phyloP scores from a whole-genome alignment of 352 stramenopile species.

The Pythium phragmitis region DNA sequence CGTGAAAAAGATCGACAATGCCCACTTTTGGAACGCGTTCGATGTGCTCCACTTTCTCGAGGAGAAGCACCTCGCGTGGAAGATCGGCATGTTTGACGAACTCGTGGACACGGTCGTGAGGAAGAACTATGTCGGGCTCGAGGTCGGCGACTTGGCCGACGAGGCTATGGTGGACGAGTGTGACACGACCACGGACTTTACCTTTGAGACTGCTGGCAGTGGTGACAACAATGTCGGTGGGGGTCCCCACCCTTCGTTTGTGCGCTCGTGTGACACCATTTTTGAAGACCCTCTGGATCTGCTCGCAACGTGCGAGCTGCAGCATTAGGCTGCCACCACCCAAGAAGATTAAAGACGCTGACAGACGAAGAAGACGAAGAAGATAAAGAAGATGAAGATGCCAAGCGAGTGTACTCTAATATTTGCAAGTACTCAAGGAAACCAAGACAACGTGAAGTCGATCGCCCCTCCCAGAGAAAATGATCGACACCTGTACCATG shows the following conservation, averaged over 20 bases:
- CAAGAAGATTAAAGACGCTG: neutral
- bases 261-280: constrained; percentile 30
- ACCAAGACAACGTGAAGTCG: constrained; percentile 3
- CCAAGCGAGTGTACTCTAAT: constrained; percentile 32
- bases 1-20: constrained; percentile 82
- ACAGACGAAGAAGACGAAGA: constrained; percentile 1
- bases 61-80: constrained; percentile 75
- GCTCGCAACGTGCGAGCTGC: constrained; percentile 39
- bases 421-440: constrained; percentile 22
- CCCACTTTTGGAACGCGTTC: constrained; percentile 82
- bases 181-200: constrained; percentile 25
- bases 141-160: constrained; percentile 43
- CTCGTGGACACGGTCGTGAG: constrained; percentile 65
- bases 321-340: constrained; percentile 26
- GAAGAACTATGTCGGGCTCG: constrained; percentile 38
- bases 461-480: neutral
- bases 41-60: constrained; percentile 74
- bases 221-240: neutral
- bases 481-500: constrained; percentile 16
- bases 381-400: constrained; percentile 13
- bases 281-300: constrained; percentile 49
- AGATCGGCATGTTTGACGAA: constrained; percentile 74
- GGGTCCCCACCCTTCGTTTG: constrained; percentile 9
- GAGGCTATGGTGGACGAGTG: constrained; percentile 51
- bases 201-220: constrained; percentile 14